Evolutionary conservation across 805 yeast genomes (phyloP), one percentile per base, ranked within the genome.

Genomic region (Wickerhamiella lipophila): DNA sequence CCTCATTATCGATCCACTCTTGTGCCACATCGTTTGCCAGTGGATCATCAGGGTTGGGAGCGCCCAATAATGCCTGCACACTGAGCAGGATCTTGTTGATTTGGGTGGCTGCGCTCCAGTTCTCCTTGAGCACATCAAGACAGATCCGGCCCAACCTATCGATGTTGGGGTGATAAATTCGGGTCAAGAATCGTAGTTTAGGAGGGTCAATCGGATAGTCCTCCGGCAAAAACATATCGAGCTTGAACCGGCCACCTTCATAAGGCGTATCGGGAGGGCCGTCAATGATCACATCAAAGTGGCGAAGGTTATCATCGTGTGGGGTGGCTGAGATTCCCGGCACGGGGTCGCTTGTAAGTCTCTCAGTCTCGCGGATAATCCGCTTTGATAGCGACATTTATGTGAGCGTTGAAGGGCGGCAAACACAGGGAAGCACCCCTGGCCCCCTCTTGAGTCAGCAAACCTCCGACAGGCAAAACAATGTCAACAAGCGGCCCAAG

Each of bases 131-230:
- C 38, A 92, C 96, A 63, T 92, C 97, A 46, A 92, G 74, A 68
- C 98, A 92, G 58, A 92, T 89, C 55, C 98, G 74, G 7, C 98
- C 98, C 55, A 92, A 71, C 63, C 92, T 77, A 63, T 92, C 98
- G 57, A 92, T 92, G 65, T 92, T 92, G 39, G 95, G 98, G 62
- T 92, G 98, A 64, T 92, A 92, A 23, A 92, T 88, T 64, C 81
- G 85, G 26, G 98, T 92, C 54, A 92, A 68, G 59, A 92, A 92
- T 51, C 98, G 75, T 48, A 92, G 94, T 63, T 87, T 88, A 46
- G 98, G 98, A 0, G 98, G 95, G 60, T 85, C 86, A 96, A 89
- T 83, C 11, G 98, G 98, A 64, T 92, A 92, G 61, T 92, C 98
- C 61, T 92, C 96, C 1, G 98, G 97, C 54, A 92, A 67, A 61